Evolutionary conservation across 257 asterid genomes (phyloP), one percentile per base, ranked within the genome.

Genomic region (Solanum peruvianum): DNA sequence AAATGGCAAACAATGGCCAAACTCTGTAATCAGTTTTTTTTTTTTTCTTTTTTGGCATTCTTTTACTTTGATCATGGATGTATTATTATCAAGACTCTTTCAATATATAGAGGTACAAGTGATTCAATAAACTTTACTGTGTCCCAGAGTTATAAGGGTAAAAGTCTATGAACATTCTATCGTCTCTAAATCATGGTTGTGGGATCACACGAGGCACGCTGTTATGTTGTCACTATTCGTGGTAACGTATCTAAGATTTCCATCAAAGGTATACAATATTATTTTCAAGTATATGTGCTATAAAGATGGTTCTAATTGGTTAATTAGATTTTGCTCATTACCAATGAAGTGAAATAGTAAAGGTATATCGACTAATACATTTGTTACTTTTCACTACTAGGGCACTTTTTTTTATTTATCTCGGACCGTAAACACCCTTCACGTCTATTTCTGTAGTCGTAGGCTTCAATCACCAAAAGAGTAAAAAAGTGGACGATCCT

Each of bases 61-160:
- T 84, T 64, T 71, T 64, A 64, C 56, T 58, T 60, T 83, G 71
- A 8, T 84, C 58, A 84, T 84, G 76, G 37, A 41, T 84, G 78
- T 84, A 84, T 45, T 78, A 45, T 69, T 78, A 78, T 69, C 87
- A 67, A 84, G 76, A 84, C 87, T 66, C 45, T 84, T 84, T 84
- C 66, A 9, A 84, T 84, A 66, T 66, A 84, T 84, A 9, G 58
- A 9, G 58, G 60, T 66, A 60, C 6, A 41, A 39, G 86, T 41
- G 85, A 81, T 81, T 81, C 85, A 81, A 49, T 11, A 64, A 80
- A 29, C 4, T 80, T 27, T 13, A 25, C 3, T 2, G 21, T 44
- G 21, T 44, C 5, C 12, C 25, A 15, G 25, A 25, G 16, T 29
- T 67, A 29, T 14, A 31, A 4, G 1, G 41, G 3, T 31, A 31